Evolutionary conservation across 306 rosid species (phyloP).

Genomic region (Begonia masoniana): DNA sequence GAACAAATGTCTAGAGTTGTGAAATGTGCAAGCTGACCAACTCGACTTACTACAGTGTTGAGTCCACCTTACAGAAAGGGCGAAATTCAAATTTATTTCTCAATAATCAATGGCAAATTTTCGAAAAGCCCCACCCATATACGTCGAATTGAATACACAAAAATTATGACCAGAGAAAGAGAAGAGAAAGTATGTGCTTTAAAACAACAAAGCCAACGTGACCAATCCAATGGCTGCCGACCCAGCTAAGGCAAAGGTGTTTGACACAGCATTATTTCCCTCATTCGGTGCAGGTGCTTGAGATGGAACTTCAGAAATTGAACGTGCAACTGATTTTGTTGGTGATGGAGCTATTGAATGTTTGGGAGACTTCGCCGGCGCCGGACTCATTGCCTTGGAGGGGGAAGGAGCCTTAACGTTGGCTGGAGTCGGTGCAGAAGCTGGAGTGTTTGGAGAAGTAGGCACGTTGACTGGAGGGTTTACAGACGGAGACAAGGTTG

Average conservation of each 20-base stretch:
- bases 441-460: not conserved
- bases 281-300: constrained; percentile 3
- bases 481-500: not conserved
- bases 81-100: too few species aligned
- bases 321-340: not conserved
- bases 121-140: not conserved
- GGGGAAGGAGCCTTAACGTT: constrained; percentile 8
- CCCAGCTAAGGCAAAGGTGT: constrained; percentile 5
- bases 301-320: not conserved
- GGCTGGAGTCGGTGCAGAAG: not conserved
- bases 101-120: not conserved
- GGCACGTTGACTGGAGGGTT: not conserved
- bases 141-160: not conserved
- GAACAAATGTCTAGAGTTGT: too few species aligned
- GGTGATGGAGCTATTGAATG: constrained; percentile 4
- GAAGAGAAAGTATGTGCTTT: not conserved
- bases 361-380: constrained; percentile 2
- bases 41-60: too few species aligned
- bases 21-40: too few species aligned
- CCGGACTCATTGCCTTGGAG: constrained; percentile 3
- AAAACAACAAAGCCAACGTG: constrained; percentile 1
- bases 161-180: too few species aligned
- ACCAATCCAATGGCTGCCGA: constrained; percentile 1
- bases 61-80: too few species aligned
- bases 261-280: constrained; percentile 3